Conservation (phyloP, 2,329 filamentous ascomycete genomes). For the Neofusicoccum parvum region DNA sequence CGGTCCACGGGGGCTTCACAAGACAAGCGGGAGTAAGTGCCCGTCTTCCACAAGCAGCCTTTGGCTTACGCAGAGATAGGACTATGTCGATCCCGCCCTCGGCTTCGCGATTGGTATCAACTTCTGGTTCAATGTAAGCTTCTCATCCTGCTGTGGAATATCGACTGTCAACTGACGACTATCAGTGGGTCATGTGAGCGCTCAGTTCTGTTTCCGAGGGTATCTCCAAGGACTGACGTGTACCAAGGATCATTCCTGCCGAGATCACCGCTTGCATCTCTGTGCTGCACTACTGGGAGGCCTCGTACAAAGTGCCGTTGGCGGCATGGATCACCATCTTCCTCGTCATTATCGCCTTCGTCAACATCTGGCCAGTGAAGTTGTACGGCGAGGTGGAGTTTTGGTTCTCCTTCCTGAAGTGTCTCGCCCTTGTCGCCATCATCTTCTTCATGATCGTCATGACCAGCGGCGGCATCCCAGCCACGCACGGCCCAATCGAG, state of each 20-base stretch:
- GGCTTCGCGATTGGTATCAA: constrained; percentile 22
- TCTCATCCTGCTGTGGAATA: no score
- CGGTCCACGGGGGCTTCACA: constrained; percentile 16
- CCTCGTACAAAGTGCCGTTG: constrained; percentile 47
- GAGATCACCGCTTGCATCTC: constrained; percentile 62
- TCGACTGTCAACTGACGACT: background rate
- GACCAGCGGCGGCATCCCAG: constrained; percentile 50
- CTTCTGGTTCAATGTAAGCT: constrained; percentile 20
- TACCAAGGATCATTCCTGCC: constrained; percentile 1
- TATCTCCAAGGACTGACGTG: background rate
- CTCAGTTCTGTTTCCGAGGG: background rate
- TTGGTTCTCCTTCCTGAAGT: constrained; percentile 46
- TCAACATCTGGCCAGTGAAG: constrained; percentile 26
- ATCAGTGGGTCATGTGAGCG: constrained; percentile 17
- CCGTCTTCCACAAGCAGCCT: no score
- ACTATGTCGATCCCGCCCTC: constrained; percentile 21
- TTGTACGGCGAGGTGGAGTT: constrained; percentile 49
- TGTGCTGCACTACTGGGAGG: constrained; percentile 62
- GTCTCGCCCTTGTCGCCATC: constrained; percentile 47
- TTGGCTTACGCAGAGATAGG: background rate
- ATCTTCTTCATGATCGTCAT: constrained; percentile 37
- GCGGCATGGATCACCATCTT: constrained; percentile 64
- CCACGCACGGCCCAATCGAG: constrained; percentile 57
- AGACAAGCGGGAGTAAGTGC: constrained; percentile 7
- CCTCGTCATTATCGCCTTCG: constrained; percentile 39